Evolutionary conservation across 2,329 filamentous ascomycete species (phyloP).

Genomic region (Ophiosphaerella herpotricha): DNA sequence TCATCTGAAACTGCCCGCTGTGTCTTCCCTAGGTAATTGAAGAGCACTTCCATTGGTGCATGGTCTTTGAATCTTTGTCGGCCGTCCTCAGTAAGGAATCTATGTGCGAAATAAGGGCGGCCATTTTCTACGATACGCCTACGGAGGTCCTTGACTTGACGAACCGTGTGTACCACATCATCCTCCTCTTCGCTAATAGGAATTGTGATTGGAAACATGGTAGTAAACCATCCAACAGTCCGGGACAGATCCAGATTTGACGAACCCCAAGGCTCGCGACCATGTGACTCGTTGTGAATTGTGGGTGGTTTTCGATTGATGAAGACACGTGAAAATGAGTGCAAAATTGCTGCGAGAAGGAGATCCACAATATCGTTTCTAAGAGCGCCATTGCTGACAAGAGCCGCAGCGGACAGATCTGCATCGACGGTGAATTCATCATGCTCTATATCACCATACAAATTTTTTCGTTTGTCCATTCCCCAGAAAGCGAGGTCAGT

Average conservation of each 20-base stretch:
- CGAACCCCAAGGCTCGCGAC: slow-evolving; percentile 47
- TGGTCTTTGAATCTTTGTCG: slow-evolving; percentile 42
- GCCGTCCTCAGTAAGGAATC: slow-evolving; percentile 37
- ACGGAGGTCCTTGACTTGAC: slow-evolving; percentile 60
- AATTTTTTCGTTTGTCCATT: slow-evolving; percentile 30
- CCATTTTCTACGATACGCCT: slow-evolving; percentile 53
- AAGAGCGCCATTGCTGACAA: slow-evolving; percentile 48
- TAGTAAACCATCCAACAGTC: slow-evolving; percentile 66
- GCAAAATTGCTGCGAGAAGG: slow-evolving; percentile 58
- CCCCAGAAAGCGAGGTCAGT: slow-evolving; percentile 37
- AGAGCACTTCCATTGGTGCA: slow-evolving; percentile 62
- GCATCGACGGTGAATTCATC: slow-evolving; percentile 32
- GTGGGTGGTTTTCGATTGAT: slow-evolving; percentile 57
- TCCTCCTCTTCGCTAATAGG: slow-evolving; percentile 51
- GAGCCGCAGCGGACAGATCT: slow-evolving; percentile 23
- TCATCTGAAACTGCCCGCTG: slow-evolving; percentile 55
- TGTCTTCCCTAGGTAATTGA: slow-evolving; percentile 59
- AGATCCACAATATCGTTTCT: slow-evolving; percentile 60
- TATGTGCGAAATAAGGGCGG: slow-evolving; percentile 54
- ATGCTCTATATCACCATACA: slow-evolving; percentile 36
- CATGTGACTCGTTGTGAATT: slow-evolving; percentile 51
- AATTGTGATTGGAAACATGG: slow-evolving; percentile 57
- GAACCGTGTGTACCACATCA: slow-evolving; percentile 58
- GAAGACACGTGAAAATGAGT: slow-evolving; percentile 62
- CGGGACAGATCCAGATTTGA: slow-evolving; percentile 58